A percentile compares a stretch with the other conserved stretches of the same genome.
These are phyloP conservation scores for Odonthalia washingtoniensis DNA, from an alignment of 31 red algal genomes.

Conservation along the genomic window DNA sequence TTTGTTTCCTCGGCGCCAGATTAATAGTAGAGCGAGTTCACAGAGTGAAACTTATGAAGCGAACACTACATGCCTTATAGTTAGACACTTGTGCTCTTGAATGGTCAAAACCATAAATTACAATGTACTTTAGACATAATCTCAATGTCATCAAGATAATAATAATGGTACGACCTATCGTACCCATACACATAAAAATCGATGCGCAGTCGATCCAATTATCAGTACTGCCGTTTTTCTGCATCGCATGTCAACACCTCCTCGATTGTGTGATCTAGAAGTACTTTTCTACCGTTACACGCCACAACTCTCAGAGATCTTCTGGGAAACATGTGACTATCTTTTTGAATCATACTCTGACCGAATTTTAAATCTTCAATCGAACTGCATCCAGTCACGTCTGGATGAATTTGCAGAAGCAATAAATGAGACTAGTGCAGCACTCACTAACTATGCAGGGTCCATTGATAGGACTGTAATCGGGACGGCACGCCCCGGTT, in stretches of 20 bases:
- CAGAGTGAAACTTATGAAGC: too few relatives aligned
- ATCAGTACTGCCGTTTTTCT: not conserved
- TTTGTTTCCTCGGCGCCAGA: too few relatives aligned
- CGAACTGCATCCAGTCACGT: not conserved
- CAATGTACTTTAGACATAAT: too few relatives aligned
- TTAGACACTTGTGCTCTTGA: too few relatives aligned
- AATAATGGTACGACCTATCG: not conserved
- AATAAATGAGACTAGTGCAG: not conserved
- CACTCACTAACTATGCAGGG: not conserved
- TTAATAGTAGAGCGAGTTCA: too few relatives aligned
- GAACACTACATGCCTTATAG: too few relatives aligned
- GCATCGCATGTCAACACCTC: not conserved
- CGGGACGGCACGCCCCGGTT: not conserved
- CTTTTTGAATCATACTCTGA: not conserved
- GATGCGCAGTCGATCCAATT: not conserved
- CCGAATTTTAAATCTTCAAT: not conserved
- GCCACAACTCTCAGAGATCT: not conserved
- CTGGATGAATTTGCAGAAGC: too few relatives aligned
- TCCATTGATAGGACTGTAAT: conserved; percentile 10
- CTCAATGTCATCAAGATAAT: too few relatives aligned
- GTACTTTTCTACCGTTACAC: not conserved
- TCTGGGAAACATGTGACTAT: not conserved
- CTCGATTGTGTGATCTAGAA: not conserved
- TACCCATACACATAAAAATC: not conserved
- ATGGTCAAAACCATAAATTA: too few relatives aligned